Evolutionary conservation across 1,139 yeast genomes (phyloP).

Genomic region (Zygosaccharomyces pseudobailii): DNA sequence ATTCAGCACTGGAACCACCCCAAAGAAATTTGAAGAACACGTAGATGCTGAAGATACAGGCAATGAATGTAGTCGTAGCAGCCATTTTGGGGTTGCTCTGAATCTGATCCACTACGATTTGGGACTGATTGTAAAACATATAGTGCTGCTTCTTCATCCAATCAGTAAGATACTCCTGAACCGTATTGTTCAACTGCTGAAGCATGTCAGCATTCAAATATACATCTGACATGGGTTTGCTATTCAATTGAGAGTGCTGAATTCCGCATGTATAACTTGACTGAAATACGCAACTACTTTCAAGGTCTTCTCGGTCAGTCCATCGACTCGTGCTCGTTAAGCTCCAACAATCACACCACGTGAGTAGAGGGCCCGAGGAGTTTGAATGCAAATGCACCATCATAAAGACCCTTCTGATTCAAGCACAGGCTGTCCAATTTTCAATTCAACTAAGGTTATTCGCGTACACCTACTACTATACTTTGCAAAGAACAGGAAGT

Average conservation of each 20-base stretch:
- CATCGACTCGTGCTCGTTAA: constrained; percentile 1
- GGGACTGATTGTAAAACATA: constrained; percentile 16
- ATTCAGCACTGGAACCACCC: constrained; percentile 12
- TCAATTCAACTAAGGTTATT: background rate
- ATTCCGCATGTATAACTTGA: no score
- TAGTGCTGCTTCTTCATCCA: constrained; percentile 20
- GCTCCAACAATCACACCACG: background rate
- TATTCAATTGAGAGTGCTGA: background rate
- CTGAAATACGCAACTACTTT: background rate
- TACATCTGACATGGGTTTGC: constrained; percentile 17
- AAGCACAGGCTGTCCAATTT: background rate
- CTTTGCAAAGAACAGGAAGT: background rate
- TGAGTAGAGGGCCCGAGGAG: background rate
- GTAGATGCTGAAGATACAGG: constrained; percentile 18
- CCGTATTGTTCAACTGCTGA: constrained; percentile 26
- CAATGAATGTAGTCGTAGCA: constrained; percentile 19
- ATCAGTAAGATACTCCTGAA: constrained; percentile 24
- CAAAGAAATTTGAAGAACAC: constrained; percentile 21
- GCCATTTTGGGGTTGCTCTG: constrained; percentile 14
- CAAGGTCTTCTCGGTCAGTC: background rate
- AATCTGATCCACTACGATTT: constrained; percentile 14
- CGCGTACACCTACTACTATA: background rate
- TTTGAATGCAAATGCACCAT: background rate
- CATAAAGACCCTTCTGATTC: background rate
- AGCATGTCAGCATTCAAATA: constrained; percentile 26